phyloP scores from a whole-genome alignment of 805 yeast species.

The Clavispora asparagi region DNA sequence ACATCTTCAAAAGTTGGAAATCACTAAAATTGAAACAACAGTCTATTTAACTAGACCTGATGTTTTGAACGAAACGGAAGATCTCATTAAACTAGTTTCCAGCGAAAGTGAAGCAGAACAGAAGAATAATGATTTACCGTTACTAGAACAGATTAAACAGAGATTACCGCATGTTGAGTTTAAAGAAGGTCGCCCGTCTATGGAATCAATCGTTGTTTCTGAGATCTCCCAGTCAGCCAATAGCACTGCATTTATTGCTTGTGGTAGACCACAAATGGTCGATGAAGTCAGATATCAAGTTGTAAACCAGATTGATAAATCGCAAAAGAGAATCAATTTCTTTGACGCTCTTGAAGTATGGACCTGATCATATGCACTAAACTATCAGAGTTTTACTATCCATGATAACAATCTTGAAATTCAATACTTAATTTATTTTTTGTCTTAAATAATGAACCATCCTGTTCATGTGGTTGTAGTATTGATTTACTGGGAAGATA shows the following conservation, averaged over 20 bases:
- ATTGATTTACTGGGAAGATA: too few species aligned
- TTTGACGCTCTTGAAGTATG: constrained; percentile 11
- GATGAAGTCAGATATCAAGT: constrained; percentile 8
- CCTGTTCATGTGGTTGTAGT: too few species aligned
- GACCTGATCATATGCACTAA: constrained; percentile 10
- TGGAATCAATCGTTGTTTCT: constrained; percentile 2
- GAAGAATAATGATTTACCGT: constrained; percentile 5
- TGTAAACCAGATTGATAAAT: constrained; percentile 6
- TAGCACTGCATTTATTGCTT: constrained; percentile 7
- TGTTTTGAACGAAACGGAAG: constrained; percentile 1
- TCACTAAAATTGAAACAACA: constrained; percentile 23
- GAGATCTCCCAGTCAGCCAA: constrained; percentile 4
- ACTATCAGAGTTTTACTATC: not conserved
- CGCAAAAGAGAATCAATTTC: constrained; percentile 9
- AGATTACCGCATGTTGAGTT: constrained; percentile 6
- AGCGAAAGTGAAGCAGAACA: constrained; percentile 8
- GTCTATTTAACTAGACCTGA: constrained; percentile 37
- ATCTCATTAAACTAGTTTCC: constrained; percentile 1
- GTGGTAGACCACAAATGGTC: constrained; percentile 11
- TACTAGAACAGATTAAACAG: not conserved
- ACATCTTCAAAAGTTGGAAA: constrained; percentile 16
- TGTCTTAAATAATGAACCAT: too few species aligned
- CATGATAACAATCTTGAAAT: too few species aligned
- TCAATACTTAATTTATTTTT: too few species aligned
- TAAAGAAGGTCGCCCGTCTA: constrained; percentile 8